Percentiles rank a stretch among this genome's conserved stretches.
Evolutionary conservation across 176 grass and related monocot genomes (phyloP).

Genomic region (Rhipidocladum racemiflorum): DNA sequence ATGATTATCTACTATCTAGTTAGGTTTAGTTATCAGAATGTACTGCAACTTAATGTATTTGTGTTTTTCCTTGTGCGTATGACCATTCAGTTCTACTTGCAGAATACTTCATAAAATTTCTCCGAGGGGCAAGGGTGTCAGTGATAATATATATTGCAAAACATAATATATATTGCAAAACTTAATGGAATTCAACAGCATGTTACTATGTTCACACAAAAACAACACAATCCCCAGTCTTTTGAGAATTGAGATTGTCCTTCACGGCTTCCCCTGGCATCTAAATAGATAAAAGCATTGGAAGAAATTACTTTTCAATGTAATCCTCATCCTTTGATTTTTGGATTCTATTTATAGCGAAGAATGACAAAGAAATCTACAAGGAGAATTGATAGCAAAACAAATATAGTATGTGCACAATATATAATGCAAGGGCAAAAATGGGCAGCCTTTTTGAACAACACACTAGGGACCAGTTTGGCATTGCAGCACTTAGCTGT

Average conservation of each 20-base stretch:
- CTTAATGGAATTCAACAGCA: not conserved
- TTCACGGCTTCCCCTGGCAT: not conserved
- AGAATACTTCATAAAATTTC: not conserved
- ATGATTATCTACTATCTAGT: slow-evolving; percentile 1
- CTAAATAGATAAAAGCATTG: not conserved
- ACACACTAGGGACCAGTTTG: not conserved
- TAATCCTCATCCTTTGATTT: not conserved
- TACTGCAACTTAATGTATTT: not conserved
- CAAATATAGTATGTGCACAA: not conserved
- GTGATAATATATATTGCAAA: too few species aligned
- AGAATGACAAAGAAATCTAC: not conserved
- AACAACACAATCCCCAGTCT: not conserved
- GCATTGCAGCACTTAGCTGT: not conserved
- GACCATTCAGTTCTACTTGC: not conserved
- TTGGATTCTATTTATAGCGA: not conserved
- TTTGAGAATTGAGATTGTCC: not conserved
- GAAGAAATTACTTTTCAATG: not conserved
- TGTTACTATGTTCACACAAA: not conserved
- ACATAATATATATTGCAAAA: not conserved
- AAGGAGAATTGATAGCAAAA: not conserved
- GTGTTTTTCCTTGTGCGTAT: not conserved
- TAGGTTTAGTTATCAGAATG: slow-evolving; percentile 5
- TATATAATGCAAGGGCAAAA: not conserved
- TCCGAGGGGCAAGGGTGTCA: not conserved
- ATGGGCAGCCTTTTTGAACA: not conserved